Conservation (phyloP, 148 eudicot species). For the Cornus suecica region DNA sequence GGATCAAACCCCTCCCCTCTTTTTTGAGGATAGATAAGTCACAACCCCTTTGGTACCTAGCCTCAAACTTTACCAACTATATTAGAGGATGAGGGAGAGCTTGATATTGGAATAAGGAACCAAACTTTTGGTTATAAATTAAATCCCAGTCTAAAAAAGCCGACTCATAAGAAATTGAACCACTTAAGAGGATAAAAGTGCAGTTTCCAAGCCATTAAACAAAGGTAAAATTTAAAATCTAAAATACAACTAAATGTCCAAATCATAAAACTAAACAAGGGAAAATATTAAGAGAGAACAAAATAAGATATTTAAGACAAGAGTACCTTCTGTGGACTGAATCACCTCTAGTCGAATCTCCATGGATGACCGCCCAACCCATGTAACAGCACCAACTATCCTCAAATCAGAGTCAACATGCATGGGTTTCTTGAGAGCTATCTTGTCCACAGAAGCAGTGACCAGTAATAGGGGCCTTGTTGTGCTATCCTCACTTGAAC, state of each 20-base stretch:
- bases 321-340: slow-evolving; percentile 60
- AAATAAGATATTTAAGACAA: background rate
- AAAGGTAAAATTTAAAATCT: background rate
- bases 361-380: slow-evolving; percentile 96
- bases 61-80: background rate
- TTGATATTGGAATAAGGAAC: background rate
- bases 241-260: slow-evolving; percentile 1
- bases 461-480: slow-evolving; percentile 64
- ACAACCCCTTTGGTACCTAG: too few species aligned
- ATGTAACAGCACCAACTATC: slow-evolving; percentile 81
- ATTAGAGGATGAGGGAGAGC: background rate
- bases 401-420: slow-evolving; percentile 60
- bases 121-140: background rate
- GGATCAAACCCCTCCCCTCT: too few species aligned
- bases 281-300: background rate
- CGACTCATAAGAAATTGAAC: background rate
- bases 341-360: slow-evolving; percentile 85
- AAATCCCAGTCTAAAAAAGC: background rate
- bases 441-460: slow-evolving; percentile 94
- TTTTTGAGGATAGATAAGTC: too few species aligned
- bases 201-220: background rate
- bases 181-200: background rate
- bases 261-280: background rate
- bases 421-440: slow-evolving; percentile 78
- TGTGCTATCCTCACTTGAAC: slow-evolving; percentile 46